Evolutionary conservation across 2,329 filamentous ascomycete genomes (phyloP), one percentile per base, ranked within the genome.

Genomic region (Beauveria sp.): DNA sequence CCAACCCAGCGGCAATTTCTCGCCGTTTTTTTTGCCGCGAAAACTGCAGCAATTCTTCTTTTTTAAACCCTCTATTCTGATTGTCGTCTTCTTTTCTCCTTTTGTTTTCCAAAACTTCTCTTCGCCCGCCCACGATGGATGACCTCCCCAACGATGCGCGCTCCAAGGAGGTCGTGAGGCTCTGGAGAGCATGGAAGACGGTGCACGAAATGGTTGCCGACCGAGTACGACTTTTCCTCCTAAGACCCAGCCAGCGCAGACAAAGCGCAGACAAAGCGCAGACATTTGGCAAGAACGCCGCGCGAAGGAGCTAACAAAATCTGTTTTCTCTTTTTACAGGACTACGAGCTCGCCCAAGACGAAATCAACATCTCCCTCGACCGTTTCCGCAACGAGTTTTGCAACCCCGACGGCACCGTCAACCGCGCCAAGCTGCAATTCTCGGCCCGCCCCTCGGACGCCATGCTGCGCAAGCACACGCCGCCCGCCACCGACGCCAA

Each of bases 111-210:
- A 9, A 22, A n/a, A 12, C 22, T 53, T 26, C 31, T 16, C 16
- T 51, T 31, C 59, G 12, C 34, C 34, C 20, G 24, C 20, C 34
- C 43, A 43, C 60, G 22, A 78, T 78, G 76, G 75, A 77, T 66
- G 71, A 71, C 50, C 75, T 79, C 72, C 76, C 79, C 59, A 80
- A 80, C 62, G 75, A 80, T 50, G 77, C 77, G 66, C 80, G 79
- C 73, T 75, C 78, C 67, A 81, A 82, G 73, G 77, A 80, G 74
- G 75, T 82, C 54, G 78, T 83, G 70, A 87, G 90, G 72, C 85
- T 97, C 68, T 99, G 95, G 93, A 90, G 93, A 75, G 91, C 93
- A 69, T 96, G 91, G 86, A 87, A 87, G 76, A 99, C 95, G 9
- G 87, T 92, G 54, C 91, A 96, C 76, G 91, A 99, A 82, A 96